Conservation (phyloP, 352 stramenopile species). For the Globisporangium abappressorium region DNA sequence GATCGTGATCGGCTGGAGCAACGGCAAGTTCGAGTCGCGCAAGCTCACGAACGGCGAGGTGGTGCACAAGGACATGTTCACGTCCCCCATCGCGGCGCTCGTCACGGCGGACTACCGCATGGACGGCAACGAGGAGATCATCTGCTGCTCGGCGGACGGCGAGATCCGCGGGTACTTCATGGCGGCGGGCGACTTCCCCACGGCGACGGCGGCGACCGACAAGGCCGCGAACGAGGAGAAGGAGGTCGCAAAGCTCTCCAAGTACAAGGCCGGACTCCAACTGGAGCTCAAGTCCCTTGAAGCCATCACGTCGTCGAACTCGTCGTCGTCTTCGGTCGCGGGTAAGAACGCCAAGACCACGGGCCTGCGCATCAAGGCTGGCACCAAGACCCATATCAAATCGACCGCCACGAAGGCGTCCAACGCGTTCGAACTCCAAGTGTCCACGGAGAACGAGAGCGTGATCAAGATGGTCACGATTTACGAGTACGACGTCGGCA, state of each 20-base stretch:
- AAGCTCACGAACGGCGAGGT: slow-evolving; percentile 77
- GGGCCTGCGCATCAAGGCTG: slow-evolving; percentile 47
- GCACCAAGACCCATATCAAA: slow-evolving; percentile 61
- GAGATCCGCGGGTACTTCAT: slow-evolving; percentile 76
- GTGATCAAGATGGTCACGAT: slow-evolving; percentile 87
- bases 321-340: slow-evolving; percentile 7
- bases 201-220: slow-evolving; percentile 29
- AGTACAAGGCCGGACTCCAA: slow-evolving; percentile 69
- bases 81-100: slow-evolving; percentile 57
- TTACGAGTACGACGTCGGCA: slow-evolving; percentile 82
- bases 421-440: slow-evolving; percentile 69
- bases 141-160: slow-evolving; percentile 80
- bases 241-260: slow-evolving; percentile 78
- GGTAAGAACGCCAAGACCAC: slow-evolving; percentile 34
- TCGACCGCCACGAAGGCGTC: slow-evolving; percentile 49
- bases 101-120: slow-evolving; percentile 87
- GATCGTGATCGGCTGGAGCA: slow-evolving; percentile 89
- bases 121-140: slow-evolving; percentile 86
- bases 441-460: slow-evolving; percentile 82
- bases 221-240: slow-evolving; percentile 61
- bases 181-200: slow-evolving; percentile 37
- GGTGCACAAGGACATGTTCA: slow-evolving; percentile 80
- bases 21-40: slow-evolving; percentile 84
- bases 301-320: slow-evolving; percentile 25
- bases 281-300: slow-evolving; percentile 80